Evolutionary conservation across 768 basidiomycete species (phyloP).

Genomic region (Sarcodon sp.): DNA sequence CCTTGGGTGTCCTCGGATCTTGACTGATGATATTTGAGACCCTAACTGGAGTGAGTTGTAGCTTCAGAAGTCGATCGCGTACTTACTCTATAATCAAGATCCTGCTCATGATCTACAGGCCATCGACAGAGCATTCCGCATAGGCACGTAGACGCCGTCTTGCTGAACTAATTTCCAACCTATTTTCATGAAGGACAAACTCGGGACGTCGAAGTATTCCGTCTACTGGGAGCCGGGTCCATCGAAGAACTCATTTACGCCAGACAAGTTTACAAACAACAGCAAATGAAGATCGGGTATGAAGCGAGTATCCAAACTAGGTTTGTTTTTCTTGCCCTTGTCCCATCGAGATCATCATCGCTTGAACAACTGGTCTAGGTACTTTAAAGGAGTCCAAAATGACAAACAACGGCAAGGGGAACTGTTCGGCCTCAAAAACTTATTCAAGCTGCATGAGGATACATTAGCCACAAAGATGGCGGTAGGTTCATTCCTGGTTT

Average conservation of each 20-base stretch:
- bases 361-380: conserved; percentile 24
- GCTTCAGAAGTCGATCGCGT: neutral
- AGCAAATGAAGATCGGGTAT: conserved; percentile 88
- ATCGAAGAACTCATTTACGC: conserved; percentile 84
- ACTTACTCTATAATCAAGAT: conserved; percentile 31
- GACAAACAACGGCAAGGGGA: conserved; percentile 67
- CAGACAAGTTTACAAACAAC: conserved; percentile 86
- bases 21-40: conserved; percentile 29
- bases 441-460: conserved; percentile 66
- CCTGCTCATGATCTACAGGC: conserved; percentile 93
- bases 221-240: conserved; percentile 77
- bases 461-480: conserved; percentile 61
- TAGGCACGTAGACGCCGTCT: conserved; percentile 27
- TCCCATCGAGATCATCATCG: neutral
- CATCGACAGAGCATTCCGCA: conserved; percentile 78
- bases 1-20: conserved; percentile 5
- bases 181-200: conserved; percentile 28
- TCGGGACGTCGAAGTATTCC: conserved; percentile 74
- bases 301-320: conserved; percentile 75
- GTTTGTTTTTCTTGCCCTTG: conserved; percentile 17
- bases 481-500: conserved; percentile 25
- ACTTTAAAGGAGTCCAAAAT: conserved; percentile 76
- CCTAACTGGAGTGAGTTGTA: conserved; percentile 83
- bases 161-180: no score
- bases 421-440: conserved; percentile 76